phyloP scores from a whole-genome alignment of 495 filamentous ascomycete species.

The Paragyromitra xinjiangensis region DNA sequence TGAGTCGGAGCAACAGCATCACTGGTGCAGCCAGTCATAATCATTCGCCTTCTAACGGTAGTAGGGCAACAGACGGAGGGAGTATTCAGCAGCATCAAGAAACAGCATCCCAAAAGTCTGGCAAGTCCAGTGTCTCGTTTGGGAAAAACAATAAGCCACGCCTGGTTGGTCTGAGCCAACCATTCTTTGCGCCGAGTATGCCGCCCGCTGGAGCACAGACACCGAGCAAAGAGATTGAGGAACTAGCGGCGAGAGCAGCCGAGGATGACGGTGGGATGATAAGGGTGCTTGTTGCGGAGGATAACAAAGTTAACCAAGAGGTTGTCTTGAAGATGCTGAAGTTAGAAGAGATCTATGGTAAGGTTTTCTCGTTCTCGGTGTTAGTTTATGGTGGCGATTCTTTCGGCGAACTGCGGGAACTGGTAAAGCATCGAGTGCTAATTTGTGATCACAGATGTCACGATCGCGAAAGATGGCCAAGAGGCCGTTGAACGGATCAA shows the following conservation, averaged over 20 bases:
- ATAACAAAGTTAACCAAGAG: conserved; percentile 94
- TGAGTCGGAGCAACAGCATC: conserved; percentile 43
- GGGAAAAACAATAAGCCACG: conserved; percentile 71
- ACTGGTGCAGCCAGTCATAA: conserved; percentile 47
- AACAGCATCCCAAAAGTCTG: conserved; percentile 53
- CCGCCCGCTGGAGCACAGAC: conserved; percentile 45
- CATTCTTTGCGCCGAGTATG: conserved; percentile 77
- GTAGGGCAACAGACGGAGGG: not conserved
- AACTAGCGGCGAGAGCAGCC: conserved; percentile 66
- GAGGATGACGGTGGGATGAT: conserved; percentile 65
- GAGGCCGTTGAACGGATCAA: conserved; percentile 88
- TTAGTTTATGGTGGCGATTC: not conserved
- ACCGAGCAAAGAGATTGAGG: conserved; percentile 53
- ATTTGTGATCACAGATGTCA: conserved; percentile 67
- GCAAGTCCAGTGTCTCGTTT: conserved; percentile 52
- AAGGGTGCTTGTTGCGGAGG: conserved; percentile 89
- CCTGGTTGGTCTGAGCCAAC: conserved; percentile 82
- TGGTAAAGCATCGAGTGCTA: conserved; percentile 11
- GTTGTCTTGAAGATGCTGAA: conserved; percentile 83
- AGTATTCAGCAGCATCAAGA: conserved; percentile 23
- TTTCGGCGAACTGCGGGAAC: not conserved
- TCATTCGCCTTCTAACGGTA: conserved; percentile 14
- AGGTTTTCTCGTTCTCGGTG: conserved; percentile 13
- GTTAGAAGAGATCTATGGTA: conserved; percentile 72
- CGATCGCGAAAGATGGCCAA: conserved; percentile 84